Percentiles rank a stretch among this genome's conserved stretches.
phyloP scores from a whole-genome alignment of 331 rosid species.

The Cydonia oblonga region DNA sequence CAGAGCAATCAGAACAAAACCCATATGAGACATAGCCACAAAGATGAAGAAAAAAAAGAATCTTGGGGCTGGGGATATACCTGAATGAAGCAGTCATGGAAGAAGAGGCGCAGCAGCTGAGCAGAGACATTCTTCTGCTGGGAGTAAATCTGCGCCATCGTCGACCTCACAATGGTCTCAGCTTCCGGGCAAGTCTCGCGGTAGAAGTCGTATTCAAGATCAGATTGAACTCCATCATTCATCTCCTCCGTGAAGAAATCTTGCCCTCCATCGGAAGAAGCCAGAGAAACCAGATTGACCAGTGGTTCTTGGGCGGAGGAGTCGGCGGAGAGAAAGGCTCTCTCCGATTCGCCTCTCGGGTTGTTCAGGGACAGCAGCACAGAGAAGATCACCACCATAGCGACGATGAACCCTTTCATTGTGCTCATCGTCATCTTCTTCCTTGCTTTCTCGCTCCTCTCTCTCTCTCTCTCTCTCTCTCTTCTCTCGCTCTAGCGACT shows the following conservation, averaged over 20 bases:
- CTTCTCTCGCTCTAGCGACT: neutral
- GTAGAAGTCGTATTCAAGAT: conserved; percentile 34
- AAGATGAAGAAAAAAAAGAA: neutral
- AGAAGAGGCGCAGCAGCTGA: conserved; percentile 68
- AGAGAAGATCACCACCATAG: conserved; percentile 26
- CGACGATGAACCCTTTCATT: conserved; percentile 7
- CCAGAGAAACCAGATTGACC: neutral
- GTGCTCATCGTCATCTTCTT: neutral
- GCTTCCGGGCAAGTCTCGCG: conserved; percentile 51
- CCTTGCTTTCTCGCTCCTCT: no score
- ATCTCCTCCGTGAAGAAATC: neutral
- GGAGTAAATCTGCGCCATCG: conserved; percentile 36
- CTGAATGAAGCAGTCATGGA: conserved; percentile 84
- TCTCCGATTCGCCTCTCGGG: conserved; percentile 17
- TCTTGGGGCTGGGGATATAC: conserved; percentile 1
- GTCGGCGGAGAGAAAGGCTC: conserved; percentile 6
- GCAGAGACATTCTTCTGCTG: conserved; percentile 42
- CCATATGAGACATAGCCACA: neutral
- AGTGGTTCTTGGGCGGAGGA: conserved; percentile 1
- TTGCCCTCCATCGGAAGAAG: neutral
- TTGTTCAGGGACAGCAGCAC: conserved; percentile 39
- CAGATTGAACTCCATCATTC: no score
- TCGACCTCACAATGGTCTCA: conserved; percentile 35
- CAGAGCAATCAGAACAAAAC: neutral
- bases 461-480: no score